phyloP scores from a whole-genome alignment of 2,329 filamentous ascomycete genomes.

The Ophiostoma sp. region DNA sequence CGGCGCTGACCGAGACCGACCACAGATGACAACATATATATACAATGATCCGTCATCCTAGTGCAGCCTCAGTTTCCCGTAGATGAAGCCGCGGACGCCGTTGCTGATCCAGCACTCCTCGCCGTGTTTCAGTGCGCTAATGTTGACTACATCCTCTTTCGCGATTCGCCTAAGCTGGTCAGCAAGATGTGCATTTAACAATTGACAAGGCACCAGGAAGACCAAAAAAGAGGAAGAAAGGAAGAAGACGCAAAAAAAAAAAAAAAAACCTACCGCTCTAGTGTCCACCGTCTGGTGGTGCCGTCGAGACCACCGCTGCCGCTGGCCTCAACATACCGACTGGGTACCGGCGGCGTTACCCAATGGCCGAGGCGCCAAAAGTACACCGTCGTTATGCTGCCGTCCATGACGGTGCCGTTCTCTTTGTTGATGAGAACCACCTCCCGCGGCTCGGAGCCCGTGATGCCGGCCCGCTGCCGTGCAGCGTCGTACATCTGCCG shows the following conservation, averaged over 20 bases:
- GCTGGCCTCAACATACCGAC: slow-evolving; percentile 33
- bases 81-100: slow-evolving; percentile 72
- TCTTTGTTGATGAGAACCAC: slow-evolving; percentile 65
- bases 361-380: slow-evolving; percentile 68
- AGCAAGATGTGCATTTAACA: background rate
- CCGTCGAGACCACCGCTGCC: slow-evolving; percentile 75
- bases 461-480: slow-evolving; percentile 55
- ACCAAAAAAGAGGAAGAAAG: background rate
- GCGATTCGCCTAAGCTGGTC: slow-evolving; percentile 48
- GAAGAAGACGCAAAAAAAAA: background rate
- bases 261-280: slow-evolving; percentile 52
- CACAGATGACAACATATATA: background rate
- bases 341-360: slow-evolving; percentile 69
- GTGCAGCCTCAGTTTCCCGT: slow-evolving; percentile 39
- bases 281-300: slow-evolving; percentile 76
- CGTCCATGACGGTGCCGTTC: slow-evolving; percentile 71
- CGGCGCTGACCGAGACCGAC: background rate
- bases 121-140: slow-evolving; percentile 57
- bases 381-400: slow-evolving; percentile 75
- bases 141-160: slow-evolving; percentile 57
- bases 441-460: slow-evolving; percentile 55
- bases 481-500: slow-evolving; percentile 68
- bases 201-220: background rate
- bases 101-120: slow-evolving; percentile 88
- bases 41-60: background rate